phyloP scores from a whole-genome alignment of 257 asterid genomes.

The Sherardia arvensis region DNA sequence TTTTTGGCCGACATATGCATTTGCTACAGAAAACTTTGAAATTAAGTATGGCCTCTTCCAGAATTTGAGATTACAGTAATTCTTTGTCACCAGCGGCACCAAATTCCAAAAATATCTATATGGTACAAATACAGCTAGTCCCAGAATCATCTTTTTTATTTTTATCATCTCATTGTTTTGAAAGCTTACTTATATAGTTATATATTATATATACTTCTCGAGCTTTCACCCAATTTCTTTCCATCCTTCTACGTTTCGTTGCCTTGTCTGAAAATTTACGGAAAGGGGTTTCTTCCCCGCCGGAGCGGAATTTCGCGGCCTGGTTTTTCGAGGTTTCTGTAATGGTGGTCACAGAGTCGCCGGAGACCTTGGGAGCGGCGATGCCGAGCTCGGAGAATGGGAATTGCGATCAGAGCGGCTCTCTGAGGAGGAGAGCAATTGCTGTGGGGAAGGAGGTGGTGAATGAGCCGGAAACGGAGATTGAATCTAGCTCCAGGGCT shows the following conservation, averaged over 20 bases:
- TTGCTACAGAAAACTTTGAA: not conserved
- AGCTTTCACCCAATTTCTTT: not conserved
- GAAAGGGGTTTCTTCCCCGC: not conserved
- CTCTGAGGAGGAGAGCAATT: conserved; percentile 40
- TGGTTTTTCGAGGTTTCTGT: not conserved
- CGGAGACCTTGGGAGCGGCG: conserved; percentile 33
- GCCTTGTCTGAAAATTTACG: not conserved
- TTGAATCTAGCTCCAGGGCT: conserved; percentile 8
- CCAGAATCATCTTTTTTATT: conserved; percentile 1
- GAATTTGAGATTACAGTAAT: not conserved
- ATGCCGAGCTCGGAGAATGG: conserved; percentile 1
- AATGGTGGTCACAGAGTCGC: conserved; percentile 51
- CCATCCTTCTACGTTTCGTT: not conserved
- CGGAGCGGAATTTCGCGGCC: not conserved
- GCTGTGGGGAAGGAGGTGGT: conserved; percentile 17
- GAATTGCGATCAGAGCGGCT: conserved; percentile 11
- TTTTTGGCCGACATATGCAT: not conserved
- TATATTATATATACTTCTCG: not conserved
- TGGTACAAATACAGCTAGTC: not conserved
- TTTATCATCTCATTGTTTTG: not conserved
- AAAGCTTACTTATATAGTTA: not conserved
- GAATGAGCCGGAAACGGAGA: conserved; percentile 13
- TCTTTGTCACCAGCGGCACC: not conserved
- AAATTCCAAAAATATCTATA: not conserved
- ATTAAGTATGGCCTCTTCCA: not conserved